Evolutionary conservation across 2,329 filamentous ascomycete species (phyloP), one percentile per base, ranked within the genome.

Genomic region (Grosmannia huntii): DNA sequence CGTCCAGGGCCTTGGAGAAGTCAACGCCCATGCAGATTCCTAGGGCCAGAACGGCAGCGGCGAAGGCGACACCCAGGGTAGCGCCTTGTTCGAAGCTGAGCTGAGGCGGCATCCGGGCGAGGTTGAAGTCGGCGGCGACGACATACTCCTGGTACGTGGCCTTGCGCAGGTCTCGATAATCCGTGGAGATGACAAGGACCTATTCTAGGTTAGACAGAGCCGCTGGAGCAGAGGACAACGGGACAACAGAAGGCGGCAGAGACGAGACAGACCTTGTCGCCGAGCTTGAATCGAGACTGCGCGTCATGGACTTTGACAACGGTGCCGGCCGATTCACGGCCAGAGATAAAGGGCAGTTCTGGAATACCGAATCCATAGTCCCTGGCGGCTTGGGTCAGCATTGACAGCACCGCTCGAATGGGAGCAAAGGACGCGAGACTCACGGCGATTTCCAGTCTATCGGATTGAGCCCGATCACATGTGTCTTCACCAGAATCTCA

Each of bases 401-500:
- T 36, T 56, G n/a, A 27, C 12, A 19, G 23, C 16, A 44, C 12
- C 36, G 14, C 36, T 33, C 31, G 31, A 10, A 7, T 7, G 6
- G 31, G 31, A 5, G 36, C 14, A 16, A 31, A 41, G 11, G 51
- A 4, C 9, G 10, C 12, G 25, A 12, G 3, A 75, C 81, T 64
- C 72, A 87, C 84, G 85, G 83, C 60, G 82, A 79, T 72, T 87
- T 87, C 83, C 83, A 88, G 67, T 89, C 87, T 58, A 90, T 86
- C 0, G 87, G 87, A 64, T 90, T 90, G 44, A 90, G 71, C 0
- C 87, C 86, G 64, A 89, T 84, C 14, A 80, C 80, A 44, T 78
- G 72, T 1, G 83, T 78, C 66, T 79, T 79, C n/a, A 89, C 77
- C 5, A 89, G 70, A 5, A 88, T 69, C 64, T 89, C 82, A 50